These are phyloP conservation scores for Cenchrus purpureus DNA, from an alignment of 176 grass and related monocot genomes.

Conservation along the genomic window DNA sequence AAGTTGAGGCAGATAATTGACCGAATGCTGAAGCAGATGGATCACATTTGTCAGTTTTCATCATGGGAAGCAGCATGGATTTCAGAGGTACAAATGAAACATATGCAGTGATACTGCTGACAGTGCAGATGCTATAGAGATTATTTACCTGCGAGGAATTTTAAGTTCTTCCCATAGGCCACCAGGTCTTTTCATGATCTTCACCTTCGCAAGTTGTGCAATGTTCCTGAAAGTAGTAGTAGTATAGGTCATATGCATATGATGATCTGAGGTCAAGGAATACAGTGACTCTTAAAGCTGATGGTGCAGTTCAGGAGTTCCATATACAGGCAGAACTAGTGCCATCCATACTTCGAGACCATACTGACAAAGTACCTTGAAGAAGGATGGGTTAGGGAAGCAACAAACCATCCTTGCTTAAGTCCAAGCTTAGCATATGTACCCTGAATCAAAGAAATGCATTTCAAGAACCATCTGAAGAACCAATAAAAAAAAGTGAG, in stretches of 20 bases:
- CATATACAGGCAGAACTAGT: not conserved
- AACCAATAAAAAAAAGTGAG: not conserved
- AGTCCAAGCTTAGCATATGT: conserved; percentile 89
- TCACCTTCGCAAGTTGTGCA: conserved; percentile 90
- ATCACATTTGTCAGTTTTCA: not conserved
- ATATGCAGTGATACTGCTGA: not conserved
- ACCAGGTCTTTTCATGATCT: conserved; percentile 73
- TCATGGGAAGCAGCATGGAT: not conserved
- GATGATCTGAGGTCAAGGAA: conserved; percentile 12
- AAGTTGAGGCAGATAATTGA: conserved; percentile 81
- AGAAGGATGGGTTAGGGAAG: conserved; percentile 67
- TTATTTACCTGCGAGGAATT: conserved; percentile 72
- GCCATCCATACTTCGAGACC: not conserved
- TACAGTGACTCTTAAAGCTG: not conserved
- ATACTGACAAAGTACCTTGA: conserved; percentile 63
- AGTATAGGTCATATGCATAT: not conserved
- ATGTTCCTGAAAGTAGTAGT: conserved; percentile 76
- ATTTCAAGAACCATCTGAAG: conserved; percentile 20
- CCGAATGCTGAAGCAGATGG: conserved; percentile 55
- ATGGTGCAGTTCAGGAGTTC: not conserved
- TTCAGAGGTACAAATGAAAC: not conserved
- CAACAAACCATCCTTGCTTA: conserved; percentile 83
- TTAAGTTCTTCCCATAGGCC: conserved; percentile 77
- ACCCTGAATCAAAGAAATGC: conserved; percentile 53
- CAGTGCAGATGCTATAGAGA: not conserved